Evolutionary conservation across 148 eudicot species (phyloP).

Genomic region (Nyssa sinensis): DNA sequence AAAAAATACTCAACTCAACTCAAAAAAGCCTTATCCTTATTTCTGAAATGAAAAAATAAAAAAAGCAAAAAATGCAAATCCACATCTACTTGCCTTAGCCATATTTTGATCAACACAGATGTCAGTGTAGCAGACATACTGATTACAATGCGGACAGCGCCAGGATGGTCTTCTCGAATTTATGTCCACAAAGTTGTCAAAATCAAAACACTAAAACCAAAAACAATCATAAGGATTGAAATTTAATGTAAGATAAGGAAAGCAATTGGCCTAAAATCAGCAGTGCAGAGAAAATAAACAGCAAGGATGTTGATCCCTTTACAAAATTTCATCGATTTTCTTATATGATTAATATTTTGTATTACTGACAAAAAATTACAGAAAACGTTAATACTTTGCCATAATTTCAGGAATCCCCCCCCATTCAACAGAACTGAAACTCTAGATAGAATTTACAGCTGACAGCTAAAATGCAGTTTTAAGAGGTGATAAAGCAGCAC

Average conservation of each 20-base stretch:
- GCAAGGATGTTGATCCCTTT: background rate
- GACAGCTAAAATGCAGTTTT: background rate
- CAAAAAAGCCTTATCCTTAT: too few relatives aligned
- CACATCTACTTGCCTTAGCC: slow-evolving; percentile 61
- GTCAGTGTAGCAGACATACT: slow-evolving; percentile 72
- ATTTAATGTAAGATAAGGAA: slow-evolving; percentile 9
- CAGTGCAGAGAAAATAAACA: background rate
- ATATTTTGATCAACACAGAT: slow-evolving; percentile 76
- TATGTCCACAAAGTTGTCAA: slow-evolving; percentile 67
- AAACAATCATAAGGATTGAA: background rate
- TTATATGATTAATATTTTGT: background rate
- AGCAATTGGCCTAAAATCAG: background rate
- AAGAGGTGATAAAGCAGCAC: background rate
- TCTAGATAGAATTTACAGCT: background rate
- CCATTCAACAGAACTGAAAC: background rate
- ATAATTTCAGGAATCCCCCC: background rate
- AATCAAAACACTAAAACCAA: slow-evolving; percentile 72
- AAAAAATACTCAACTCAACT: too few relatives aligned
- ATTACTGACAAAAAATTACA: background rate
- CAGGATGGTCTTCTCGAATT: slow-evolving; percentile 80
- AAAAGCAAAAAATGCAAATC: background rate
- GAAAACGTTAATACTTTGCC: background rate
- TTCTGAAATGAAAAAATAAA: background rate
- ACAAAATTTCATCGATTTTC: background rate
- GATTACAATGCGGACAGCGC: slow-evolving; percentile 92